Evolutionary conservation across 1,139 yeast species (phyloP), one percentile per base, ranked within the genome.

Genomic region (Hansenula sp.): DNA sequence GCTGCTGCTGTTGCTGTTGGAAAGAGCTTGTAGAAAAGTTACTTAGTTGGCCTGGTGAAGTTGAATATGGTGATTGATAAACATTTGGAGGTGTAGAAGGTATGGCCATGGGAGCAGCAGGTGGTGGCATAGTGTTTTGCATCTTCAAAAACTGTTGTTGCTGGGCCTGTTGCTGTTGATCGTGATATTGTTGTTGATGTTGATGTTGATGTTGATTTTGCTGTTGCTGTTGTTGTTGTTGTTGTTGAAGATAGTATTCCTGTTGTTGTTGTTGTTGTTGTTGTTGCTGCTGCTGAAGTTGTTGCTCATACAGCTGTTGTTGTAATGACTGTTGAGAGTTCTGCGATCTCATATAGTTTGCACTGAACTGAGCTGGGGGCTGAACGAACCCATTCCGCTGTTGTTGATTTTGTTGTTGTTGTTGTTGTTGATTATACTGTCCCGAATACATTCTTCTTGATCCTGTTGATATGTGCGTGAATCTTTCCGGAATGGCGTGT

Each of bases 321-420:
- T 65, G 67, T 17, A 66, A 47, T 2, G 70, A 66, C 34, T 61
- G 69, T 17, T 65, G 68, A 0, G 71, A 67, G 24, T 61, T 62
- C 44, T 66, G 71, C 41, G 64, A 69, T 40, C 59, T 60, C 62
- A 65, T 55, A 43, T 66, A 66, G 39, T 59, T 63, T 7, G 58
- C 45, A 40, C 66, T 61, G 42, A 66, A 65, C 42, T 54, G 61
- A 32, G 62, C 62, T 1, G 62, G 46, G 4, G 63, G 57, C 38
- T 61, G 63, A 4, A 34, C 38, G 24, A 49, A 55, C 32, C 54
- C 52, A 13, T 53, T 58, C 3, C 47, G 53, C 29, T 49, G 53
- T 30, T 52, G 52, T 31, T 49, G 55, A 29, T 47, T 55, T 38
- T 50, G 61, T 21, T 51, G 57, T 40, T 59, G 63, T 32, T 51